Conservation (phyloP, 2,329 filamentous ascomycete species). For the Neonectria faginata region DNA sequence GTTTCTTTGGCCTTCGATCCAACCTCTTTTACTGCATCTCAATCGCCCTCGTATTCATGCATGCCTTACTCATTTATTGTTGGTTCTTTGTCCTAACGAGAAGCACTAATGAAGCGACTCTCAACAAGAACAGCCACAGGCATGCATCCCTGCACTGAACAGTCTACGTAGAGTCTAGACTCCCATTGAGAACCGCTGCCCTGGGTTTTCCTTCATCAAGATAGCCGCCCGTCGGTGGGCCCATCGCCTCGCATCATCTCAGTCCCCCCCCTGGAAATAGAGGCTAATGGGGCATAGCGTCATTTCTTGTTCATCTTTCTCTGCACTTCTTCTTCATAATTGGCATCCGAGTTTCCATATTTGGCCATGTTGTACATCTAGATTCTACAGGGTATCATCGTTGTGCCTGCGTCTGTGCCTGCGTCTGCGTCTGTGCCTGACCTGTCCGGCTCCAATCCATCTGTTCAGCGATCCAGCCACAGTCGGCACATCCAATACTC, state of each 20-base stretch:
- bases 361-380: constrained; percentile 24
- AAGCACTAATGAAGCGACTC: neutral
- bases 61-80: neutral
- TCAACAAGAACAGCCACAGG: neutral
- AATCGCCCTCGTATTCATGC: neutral
- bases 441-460: constrained; percentile 6
- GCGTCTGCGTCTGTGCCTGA: neutral
- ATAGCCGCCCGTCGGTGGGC: constrained; percentile 21
- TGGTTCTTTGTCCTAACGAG: constrained; percentile 10
- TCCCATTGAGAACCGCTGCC: constrained; percentile 16
- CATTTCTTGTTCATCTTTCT: constrained; percentile 9
- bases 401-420: constrained; percentile 3
- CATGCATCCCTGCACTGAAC: neutral
- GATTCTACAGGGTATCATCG: constrained; percentile 26
- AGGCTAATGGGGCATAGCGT: constrained; percentile 2
- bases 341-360: constrained; percentile 7
- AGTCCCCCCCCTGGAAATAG: constrained; percentile 4
- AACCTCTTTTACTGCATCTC: constrained; percentile 3
- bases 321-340: neutral
- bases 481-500: constrained; percentile 19
- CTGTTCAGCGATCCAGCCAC: neutral
- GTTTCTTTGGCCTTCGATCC: constrained; percentile 1
- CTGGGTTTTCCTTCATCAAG: constrained; percentile 18
- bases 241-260: constrained; percentile 3
- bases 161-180: neutral